phyloP scores from a whole-genome alignment of 1,284 basidiomycete genomes.

The Ceratobasidium theobromae region DNA sequence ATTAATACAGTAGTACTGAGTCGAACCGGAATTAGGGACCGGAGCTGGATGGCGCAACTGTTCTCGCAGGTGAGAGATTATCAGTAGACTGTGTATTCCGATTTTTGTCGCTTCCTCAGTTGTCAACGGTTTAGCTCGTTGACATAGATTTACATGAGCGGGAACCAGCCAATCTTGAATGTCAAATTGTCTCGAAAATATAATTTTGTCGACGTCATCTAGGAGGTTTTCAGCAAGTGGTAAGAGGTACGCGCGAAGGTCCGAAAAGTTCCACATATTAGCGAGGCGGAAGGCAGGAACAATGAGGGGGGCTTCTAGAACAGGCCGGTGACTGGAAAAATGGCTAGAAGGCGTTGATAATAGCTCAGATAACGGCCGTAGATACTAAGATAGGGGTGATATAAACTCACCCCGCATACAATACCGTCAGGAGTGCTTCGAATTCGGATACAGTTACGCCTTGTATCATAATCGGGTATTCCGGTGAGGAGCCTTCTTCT shows the following conservation, averaged over 20 bases:
- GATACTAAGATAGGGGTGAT: neutral
- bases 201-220: slow-evolving; percentile 11
- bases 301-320: neutral
- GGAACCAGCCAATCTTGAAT: slow-evolving; percentile 27
- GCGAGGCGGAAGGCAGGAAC: slow-evolving; percentile 28
- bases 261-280: slow-evolving; percentile 30
- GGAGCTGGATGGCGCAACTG: too few species aligned
- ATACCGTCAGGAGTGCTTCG: slow-evolving; percentile 1
- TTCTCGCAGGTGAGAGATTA: slow-evolving; percentile 15
- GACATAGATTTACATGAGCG: slow-evolving; percentile 6
- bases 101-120: slow-evolving; percentile 18
- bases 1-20: neutral
- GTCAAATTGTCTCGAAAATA: slow-evolving; percentile 17
- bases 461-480: neutral
- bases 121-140: neutral
- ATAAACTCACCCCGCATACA: slow-evolving; percentile 8
- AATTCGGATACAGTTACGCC: slow-evolving; percentile 6
- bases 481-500: neutral
- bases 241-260: slow-evolving; percentile 1
- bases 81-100: neutral
- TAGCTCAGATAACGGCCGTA: neutral
- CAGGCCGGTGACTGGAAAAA: neutral
- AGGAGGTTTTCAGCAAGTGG: neutral
- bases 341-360: neutral
- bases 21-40: neutral